Evolutionary conservation across 169 alveolate species (phyloP).

Genomic region (Plasmodium malariae): DNA sequence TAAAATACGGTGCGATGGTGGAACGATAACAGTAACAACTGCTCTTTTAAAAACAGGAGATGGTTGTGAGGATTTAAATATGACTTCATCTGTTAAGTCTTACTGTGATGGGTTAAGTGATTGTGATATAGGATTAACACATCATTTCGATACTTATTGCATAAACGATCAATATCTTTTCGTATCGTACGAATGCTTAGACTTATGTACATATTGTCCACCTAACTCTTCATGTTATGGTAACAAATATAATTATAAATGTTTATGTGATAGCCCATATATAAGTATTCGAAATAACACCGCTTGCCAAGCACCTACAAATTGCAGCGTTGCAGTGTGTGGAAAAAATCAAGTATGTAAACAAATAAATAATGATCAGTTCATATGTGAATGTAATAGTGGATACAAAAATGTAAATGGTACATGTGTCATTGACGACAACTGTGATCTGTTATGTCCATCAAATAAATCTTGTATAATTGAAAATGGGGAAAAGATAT

Average conservation of each 20-base stretch:
- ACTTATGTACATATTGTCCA: slow-evolving; percentile 9
- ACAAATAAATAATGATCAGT: not conserved
- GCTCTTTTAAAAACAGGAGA: slow-evolving; percentile 36
- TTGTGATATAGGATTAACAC: slow-evolving; percentile 37
- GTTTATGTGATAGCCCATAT: slow-evolving; percentile 53
- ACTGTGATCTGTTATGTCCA: slow-evolving; percentile 45
- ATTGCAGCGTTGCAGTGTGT: slow-evolving; percentile 2
- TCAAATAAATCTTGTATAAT: slow-evolving; percentile 25
- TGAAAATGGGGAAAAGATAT: slow-evolving; percentile 19
- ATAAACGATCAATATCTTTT: slow-evolving; percentile 33
- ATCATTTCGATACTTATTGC: slow-evolving; percentile 65
- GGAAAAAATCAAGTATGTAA: slow-evolving; percentile 23
- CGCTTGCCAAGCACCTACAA: slow-evolving; percentile 7
- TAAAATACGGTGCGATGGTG: slow-evolving; percentile 47
- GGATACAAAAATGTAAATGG: slow-evolving; percentile 39
- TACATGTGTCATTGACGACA: slow-evolving; percentile 12
- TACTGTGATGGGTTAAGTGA: slow-evolving; percentile 33
- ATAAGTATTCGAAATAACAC: not conserved
- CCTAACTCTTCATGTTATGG: slow-evolving; percentile 41
- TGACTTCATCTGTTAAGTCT: slow-evolving; percentile 19
- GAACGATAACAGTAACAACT: slow-evolving; percentile 12
- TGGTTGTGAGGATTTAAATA: slow-evolving; percentile 33
- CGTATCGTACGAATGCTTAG: slow-evolving; percentile 21
- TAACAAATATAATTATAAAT: slow-evolving; percentile 17
- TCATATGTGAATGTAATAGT: slow-evolving; percentile 15